These are phyloP conservation scores for Russula virescens DNA, from an alignment of 768 basidiomycete species.

Conservation along the genomic window DNA sequence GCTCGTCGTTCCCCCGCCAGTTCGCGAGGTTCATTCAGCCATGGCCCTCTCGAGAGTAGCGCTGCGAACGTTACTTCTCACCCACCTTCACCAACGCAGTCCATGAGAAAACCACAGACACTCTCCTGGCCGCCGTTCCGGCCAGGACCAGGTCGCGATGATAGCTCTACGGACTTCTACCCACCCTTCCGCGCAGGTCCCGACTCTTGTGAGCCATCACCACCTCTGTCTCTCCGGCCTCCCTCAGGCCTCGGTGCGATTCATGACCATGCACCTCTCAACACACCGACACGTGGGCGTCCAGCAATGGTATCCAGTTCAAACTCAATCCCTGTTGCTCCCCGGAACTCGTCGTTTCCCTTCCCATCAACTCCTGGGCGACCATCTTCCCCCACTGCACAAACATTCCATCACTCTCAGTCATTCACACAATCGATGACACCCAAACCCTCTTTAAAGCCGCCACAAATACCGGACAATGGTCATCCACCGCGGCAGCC, in stretches of 20 bases:
- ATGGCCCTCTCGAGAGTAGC: slow-evolving; percentile 13
- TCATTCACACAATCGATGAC: background rate
- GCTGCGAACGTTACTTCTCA: slow-evolving; percentile 10
- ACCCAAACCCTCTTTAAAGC: background rate
- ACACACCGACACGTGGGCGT: background rate
- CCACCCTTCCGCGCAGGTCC: slow-evolving; percentile 22
- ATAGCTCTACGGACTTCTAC: slow-evolving; percentile 9
- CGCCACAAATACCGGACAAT: background rate
- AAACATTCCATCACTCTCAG: slow-evolving; percentile 1
- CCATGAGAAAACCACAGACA: slow-evolving; percentile 9
- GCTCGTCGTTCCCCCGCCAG: slow-evolving; percentile 14
- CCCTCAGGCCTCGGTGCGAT: background rate
- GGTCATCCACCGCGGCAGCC: slow-evolving; percentile 15
- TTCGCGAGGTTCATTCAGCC: slow-evolving; percentile 12
- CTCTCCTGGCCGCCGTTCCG: slow-evolving; percentile 21
- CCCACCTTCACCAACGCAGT: slow-evolving; percentile 11
- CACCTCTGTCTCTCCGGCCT: slow-evolving; percentile 9
- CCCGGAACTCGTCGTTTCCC: background rate
- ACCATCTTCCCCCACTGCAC: slow-evolving; percentile 5
- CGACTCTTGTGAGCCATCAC: slow-evolving; percentile 8
- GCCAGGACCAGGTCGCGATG: slow-evolving; percentile 10
- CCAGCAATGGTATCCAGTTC: slow-evolving; percentile 1
- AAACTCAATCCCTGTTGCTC: slow-evolving; percentile 7
- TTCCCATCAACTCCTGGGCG: slow-evolving; percentile 1
- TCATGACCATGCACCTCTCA: background rate